Conservation (phyloP, 176 grass and related monocot species). For the Zizania latifolia region DNA sequence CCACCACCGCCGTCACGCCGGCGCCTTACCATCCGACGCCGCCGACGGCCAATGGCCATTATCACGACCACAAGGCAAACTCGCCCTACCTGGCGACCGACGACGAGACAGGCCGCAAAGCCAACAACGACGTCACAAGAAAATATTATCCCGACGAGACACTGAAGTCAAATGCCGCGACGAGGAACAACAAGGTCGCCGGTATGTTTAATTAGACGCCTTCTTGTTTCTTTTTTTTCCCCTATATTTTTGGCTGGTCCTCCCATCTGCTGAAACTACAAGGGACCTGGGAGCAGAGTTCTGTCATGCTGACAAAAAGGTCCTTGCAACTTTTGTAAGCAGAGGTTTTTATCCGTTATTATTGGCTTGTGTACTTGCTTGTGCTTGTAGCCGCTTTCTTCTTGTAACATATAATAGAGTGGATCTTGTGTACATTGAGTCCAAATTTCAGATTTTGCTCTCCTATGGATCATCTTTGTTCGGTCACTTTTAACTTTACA, state of each 20-base stretch:
- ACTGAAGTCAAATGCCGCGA: neutral
- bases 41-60: no score
- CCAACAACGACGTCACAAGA: neutral
- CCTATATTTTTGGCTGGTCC: neutral
- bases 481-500: neutral
- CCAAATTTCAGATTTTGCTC: neutral
- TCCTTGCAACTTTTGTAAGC: neutral
- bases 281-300: constrained; percentile 1
- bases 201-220: neutral
- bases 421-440: neutral
- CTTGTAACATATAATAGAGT: constrained; percentile 8
- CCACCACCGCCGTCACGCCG: no score
- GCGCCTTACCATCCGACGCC: no score
- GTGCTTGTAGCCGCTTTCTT: neutral
- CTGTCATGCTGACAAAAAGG: neutral
- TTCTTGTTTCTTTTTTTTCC: neutral
- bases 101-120: neutral
- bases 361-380: neutral
- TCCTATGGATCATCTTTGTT: neutral
- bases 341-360: neutral
- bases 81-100: neutral
- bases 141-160: neutral
- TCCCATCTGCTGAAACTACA: neutral
- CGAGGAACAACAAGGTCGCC: neutral
- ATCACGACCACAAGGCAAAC: neutral